Evolutionary conservation across 2,329 filamentous ascomycete genomes (phyloP).

Genomic region (Trichophyton benhamiae): DNA sequence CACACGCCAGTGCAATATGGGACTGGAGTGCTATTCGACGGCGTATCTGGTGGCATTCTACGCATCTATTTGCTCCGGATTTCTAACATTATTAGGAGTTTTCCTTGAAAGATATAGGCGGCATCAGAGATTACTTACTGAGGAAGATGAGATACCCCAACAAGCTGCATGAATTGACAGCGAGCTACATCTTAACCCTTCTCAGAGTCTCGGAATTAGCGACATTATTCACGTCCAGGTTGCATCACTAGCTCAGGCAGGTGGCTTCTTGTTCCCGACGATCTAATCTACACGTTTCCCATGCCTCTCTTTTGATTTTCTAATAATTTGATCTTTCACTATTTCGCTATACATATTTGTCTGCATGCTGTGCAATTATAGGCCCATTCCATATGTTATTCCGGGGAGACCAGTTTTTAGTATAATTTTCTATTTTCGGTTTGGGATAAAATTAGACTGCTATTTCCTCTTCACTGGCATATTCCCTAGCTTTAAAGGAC

Average conservation of each 20-base stretch:
- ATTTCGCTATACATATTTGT: background rate
- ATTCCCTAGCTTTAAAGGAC: too few relatives aligned
- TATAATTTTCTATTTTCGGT: too few relatives aligned
- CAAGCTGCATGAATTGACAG: conserved; percentile 3
- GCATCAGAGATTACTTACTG: conserved; percentile 17
- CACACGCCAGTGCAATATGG: conserved; percentile 62
- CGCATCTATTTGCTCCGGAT: conserved; percentile 56
- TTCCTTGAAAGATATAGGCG: conserved; percentile 28
- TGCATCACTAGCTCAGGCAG: background rate
- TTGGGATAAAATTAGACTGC: too few relatives aligned
- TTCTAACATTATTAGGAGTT: conserved; percentile 50
- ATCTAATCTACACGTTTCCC: background rate
- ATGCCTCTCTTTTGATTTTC: background rate
- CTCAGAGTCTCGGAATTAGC: background rate
- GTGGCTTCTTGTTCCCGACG: background rate
- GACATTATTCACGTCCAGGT: background rate
- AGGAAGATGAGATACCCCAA: conserved; percentile 6
- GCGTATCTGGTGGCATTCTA: conserved; percentile 71
- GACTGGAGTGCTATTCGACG: conserved; percentile 63
- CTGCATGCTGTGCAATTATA: background rate
- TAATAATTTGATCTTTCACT: background rate
- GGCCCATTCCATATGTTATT: background rate
- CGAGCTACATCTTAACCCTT: background rate
- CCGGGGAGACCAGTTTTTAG: too few relatives aligned
- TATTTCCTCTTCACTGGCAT: too few relatives aligned